Conservation (phyloP, 2,329 filamentous ascomycete species). For the Cladosporium sp. region DNA sequence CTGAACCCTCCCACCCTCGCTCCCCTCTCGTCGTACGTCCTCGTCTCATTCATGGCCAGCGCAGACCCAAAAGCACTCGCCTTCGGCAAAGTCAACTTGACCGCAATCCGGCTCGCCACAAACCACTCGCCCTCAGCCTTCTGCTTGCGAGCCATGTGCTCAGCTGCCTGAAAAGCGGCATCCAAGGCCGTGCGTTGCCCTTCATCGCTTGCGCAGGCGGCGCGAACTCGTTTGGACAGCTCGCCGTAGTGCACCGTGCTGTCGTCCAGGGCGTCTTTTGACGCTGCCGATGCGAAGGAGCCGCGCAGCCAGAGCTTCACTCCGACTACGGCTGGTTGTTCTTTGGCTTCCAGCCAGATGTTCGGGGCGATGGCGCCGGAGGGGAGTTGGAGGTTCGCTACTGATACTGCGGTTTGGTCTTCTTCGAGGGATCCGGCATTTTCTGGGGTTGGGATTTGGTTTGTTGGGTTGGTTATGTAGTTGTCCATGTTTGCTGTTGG, state of each 20-base stretch:
- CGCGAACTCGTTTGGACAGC: slow-evolving; percentile 59
- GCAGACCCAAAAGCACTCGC: slow-evolving; percentile 62
- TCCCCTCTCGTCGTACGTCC: slow-evolving; percentile 5
- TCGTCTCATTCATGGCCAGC: slow-evolving; percentile 42
- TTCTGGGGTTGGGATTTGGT: slow-evolving; percentile 7
- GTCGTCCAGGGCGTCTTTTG: slow-evolving; percentile 56
- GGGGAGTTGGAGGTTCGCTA: slow-evolving; percentile 52
- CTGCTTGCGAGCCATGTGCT: slow-evolving; percentile 27
- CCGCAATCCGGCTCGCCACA: slow-evolving; percentile 18
- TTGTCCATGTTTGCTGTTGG: slow-evolving; percentile 5
- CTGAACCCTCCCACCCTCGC: neutral
- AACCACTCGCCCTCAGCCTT: slow-evolving; percentile 14
- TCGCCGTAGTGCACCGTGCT: slow-evolving; percentile 73
- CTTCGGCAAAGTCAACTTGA: slow-evolving; percentile 56
- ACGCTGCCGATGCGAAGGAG: slow-evolving; percentile 55
- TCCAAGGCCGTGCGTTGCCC: slow-evolving; percentile 4
- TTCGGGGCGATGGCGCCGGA: slow-evolving; percentile 55
- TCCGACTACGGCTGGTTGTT: slow-evolving; percentile 60
- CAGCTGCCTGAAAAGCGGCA: slow-evolving; percentile 17
- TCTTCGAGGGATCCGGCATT: neutral
- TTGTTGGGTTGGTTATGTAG: slow-evolving; percentile 7
- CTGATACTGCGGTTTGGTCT: slow-evolving; percentile 4
- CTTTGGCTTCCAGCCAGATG: slow-evolving; percentile 61
- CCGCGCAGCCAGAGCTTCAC: slow-evolving; percentile 53
- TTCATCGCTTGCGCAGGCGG: slow-evolving; percentile 7